Base-by-base conservation (phyloP, 2,329 filamentous ascomycete species). In the Davidsoniella eucalypti region DNA sequence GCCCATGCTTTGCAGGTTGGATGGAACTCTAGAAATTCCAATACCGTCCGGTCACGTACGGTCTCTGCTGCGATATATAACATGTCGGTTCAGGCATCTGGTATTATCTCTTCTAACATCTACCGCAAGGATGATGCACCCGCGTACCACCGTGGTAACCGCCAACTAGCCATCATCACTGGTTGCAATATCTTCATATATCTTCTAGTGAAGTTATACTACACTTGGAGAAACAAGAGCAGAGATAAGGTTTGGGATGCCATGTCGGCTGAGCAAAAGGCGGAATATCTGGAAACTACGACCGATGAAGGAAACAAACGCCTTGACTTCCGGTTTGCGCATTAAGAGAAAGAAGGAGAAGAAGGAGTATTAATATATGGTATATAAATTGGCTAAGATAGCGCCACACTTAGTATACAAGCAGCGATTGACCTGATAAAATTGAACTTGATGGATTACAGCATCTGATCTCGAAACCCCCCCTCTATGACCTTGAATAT, bases 61-160 rank as follows among this genome's bases (percentile, higher is more conserved):
- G 71, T 80, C 1, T 71, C 72, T 0, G 70, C 71, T 1, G 75
- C 73, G 1, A 60, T 76, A 14, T 79, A 78, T 59, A 79, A 78
- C 55, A 65, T 65, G 60, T 61, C 56, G 36, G 59, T 63, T 4
- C 61, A 65, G 64, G 59, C 57, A 2, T 57, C 59, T 14, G 50
- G 37, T 16, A 63, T 67, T 12, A 62, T 63, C 18, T 54, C 56
- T 1, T 56, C 59, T 2, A 58, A 66, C 50, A 68, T 73, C 0
- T 76, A 75, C 56, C 67, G 62, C 12, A 55, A 61, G 2, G 61
- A 62, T 33, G 60, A 63, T n/a, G 56, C 58, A 16, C 58, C 60
- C 1, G 49, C 55, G 2, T 63, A 61, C 40, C 52, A 65, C 7
- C 61, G 64, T 0, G 73, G 73, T 1, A 76, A 77, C 52, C 70